Evolutionary conservation across 768 basidiomycete species (phyloP).

Genomic region (Lentinula sp.): DNA sequence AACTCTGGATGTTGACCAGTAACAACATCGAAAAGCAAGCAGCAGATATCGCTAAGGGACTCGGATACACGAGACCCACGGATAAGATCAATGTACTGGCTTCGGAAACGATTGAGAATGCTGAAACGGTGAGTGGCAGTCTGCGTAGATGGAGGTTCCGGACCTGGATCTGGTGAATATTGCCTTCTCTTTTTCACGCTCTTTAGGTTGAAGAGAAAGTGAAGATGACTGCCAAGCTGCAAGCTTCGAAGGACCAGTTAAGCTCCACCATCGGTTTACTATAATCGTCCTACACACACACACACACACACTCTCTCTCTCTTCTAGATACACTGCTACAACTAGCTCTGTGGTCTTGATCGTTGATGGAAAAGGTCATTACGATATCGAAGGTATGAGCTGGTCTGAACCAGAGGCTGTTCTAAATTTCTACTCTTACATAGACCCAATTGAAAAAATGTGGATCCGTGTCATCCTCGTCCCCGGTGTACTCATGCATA

Average conservation of each 20-base stretch:
- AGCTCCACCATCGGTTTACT: not conserved
- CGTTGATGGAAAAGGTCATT: not conserved
- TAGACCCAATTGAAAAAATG: not conserved
- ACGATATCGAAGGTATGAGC: not conserved
- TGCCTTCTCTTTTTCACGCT: not conserved
- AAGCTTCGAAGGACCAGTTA: not conserved
- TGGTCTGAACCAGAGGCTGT: not conserved
- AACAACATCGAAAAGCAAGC: not conserved
- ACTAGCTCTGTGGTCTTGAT: not conserved
- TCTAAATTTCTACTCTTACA: not conserved
- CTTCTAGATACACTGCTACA: not conserved
- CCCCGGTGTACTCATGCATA: not conserved
- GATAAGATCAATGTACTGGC: not conserved
- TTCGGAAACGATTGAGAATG: not conserved
- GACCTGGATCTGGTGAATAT: no score
- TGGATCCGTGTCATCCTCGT: not conserved
- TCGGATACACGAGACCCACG: not conserved
- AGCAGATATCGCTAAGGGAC: not conserved
- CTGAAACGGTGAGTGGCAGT: not conserved
- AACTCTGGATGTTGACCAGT: not conserved
- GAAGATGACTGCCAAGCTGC: not conserved
- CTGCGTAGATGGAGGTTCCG: not conserved
- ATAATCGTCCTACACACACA: not conserved
- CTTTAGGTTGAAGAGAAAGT: not conserved
- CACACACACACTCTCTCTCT: not conserved